Conservation (phyloP, 106 monocot genomes). For the Allium sativum region DNA sequence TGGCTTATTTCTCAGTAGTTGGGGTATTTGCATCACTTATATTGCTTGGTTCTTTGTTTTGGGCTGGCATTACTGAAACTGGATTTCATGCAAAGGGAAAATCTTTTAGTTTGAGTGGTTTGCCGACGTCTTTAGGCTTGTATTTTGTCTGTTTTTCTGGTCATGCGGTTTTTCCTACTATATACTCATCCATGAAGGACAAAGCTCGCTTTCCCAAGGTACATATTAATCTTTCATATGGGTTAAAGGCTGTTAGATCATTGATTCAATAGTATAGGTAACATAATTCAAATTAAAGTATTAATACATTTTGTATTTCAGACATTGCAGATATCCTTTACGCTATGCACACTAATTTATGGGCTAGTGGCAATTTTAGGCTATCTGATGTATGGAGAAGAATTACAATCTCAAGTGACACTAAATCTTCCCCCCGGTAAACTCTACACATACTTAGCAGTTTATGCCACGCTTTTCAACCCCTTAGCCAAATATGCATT, state of each 20-base stretch:
- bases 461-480: constrained; percentile 51
- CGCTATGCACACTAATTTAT: constrained; percentile 44
- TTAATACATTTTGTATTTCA: constrained; percentile 8
- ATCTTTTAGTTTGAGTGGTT: constrained; percentile 18
- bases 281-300: neutral
- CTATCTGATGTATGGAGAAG: constrained; percentile 51
- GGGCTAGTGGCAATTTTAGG: constrained; percentile 47
- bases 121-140: constrained; percentile 51
- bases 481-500: constrained; percentile 59
- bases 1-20: constrained; percentile 47
- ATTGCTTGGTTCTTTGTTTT: constrained; percentile 33
- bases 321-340: constrained; percentile 42
- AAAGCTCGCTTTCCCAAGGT: constrained; percentile 45
- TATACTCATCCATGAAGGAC: constrained; percentile 59
- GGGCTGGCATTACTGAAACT: constrained; percentile 36
- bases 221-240: too few relatives aligned
- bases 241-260: too few relatives aligned
- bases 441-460: constrained; percentile 41
- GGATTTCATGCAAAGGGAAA: constrained; percentile 32
- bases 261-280: neutral
- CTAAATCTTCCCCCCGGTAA: constrained; percentile 42
- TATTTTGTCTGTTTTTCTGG: constrained; percentile 65
- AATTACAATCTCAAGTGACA: constrained; percentile 49
- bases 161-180: constrained; percentile 74
- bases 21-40: constrained; percentile 48